Evolutionary conservation across 2,329 filamentous ascomycete genomes (phyloP), one percentile per base, ranked within the genome.

Genomic region (Penicillium occitanis): DNA sequence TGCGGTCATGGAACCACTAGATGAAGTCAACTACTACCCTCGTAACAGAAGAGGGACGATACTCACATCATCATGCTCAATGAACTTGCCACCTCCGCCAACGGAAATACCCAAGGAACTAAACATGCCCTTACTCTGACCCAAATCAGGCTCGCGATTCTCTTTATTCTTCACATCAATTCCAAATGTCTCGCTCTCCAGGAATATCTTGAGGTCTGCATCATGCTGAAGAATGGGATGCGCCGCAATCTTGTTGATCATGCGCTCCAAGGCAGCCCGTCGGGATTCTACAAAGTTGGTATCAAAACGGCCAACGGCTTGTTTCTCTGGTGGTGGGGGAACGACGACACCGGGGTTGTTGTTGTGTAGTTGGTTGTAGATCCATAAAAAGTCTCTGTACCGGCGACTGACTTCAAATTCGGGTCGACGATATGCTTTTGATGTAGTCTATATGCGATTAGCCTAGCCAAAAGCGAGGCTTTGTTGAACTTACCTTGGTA

Each of bases 131-230:
- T 98, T 98, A 81, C 89, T 96, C 80, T 98, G 95, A 50, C 88
- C 88, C 3, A 96, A 84, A 63, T 92, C 88, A 1, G 92, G 91
- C 67, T 97, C 93, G 73, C 92, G 90, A 64, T 94, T 89, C 78
- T 98, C 94, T 79, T 97, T 97, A 81, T 99, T 95, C 83, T 98
- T 99, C 74, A 99, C 89, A 73, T 99, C 95, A 44, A 97, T 87
- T 73, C 93, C 97, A 82, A 99, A 97, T 0, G 93, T 85, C 73
- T 99, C 95, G 75, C 93, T 98, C 79, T 99, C 95, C 14, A 99
- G 83, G 79, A 99, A 99, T 5, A 98, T 88, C 82, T 99, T 99
- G 68, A 99, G 80, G 74, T 99, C 95, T 5, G 87, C 89, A 74
- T 99, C 95, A 73, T 97, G 92, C 76, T 98, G 95, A 70, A 99